These are phyloP conservation scores for Parvularia atlantis DNA, from an alignment of 78 protist genomes.

Conservation along the genomic window DNA sequence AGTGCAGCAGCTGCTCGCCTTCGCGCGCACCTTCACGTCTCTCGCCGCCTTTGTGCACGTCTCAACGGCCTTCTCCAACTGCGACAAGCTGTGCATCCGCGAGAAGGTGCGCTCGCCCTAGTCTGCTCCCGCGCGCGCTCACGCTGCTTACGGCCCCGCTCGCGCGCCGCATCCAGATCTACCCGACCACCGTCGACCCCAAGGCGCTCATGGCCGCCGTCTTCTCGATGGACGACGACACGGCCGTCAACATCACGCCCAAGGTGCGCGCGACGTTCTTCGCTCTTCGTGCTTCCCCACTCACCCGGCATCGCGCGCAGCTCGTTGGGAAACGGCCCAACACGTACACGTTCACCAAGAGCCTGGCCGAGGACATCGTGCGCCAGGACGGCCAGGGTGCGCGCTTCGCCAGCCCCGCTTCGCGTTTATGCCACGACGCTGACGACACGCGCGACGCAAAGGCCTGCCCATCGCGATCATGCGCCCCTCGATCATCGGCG, in stretches of 20 bases:
- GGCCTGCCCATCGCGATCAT: constrained; percentile 51
- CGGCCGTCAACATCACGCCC: constrained; percentile 7
- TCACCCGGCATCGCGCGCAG: too few relatives aligned
- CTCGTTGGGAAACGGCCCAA: constrained; percentile 57
- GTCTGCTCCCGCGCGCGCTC: constrained; percentile 23
- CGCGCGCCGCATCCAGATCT: too few relatives aligned
- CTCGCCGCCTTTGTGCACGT: constrained; percentile 53
- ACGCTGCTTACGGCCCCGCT: too few relatives aligned
- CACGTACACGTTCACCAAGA: constrained; percentile 77
- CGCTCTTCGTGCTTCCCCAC: too few relatives aligned
- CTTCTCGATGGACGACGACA: constrained; percentile 27
- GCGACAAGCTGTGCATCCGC: constrained; percentile 28
- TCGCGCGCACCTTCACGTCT: background rate
- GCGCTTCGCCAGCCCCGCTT: too few relatives aligned
- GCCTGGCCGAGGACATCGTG: constrained; percentile 55
- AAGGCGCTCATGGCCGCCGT: constrained; percentile 45
- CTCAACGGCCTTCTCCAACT: constrained; percentile 67
- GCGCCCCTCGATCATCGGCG: constrained; percentile 75
- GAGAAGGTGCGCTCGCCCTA: too few relatives aligned
- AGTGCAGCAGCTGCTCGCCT: background rate
- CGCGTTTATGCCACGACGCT: too few relatives aligned
- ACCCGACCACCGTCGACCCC: constrained; percentile 24
- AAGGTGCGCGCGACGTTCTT: constrained; percentile 19
- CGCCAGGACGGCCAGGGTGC: background rate
- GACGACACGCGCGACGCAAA: too few relatives aligned